Base-by-base conservation (phyloP, 129 eudicot species). In the Cynara cardunculus region DNA sequence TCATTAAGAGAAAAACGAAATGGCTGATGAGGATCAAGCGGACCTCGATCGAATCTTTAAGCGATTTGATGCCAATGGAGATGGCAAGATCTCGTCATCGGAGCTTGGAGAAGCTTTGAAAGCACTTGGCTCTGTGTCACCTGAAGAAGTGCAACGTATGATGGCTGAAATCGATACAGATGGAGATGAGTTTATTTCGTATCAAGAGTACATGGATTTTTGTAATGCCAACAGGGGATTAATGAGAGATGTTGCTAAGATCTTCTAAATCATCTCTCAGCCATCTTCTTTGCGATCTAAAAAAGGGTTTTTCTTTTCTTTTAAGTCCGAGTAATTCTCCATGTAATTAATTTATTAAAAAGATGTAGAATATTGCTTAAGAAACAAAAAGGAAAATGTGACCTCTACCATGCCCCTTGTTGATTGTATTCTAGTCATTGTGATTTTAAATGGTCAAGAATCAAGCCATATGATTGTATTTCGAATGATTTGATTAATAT, bases 21-120 rank as follows among this genome's bases (percentile, higher is more conserved):
- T 92, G 97, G 93, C 88, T 9, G 91, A 82, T 4, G 96, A 86
- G 32, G 97, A 91, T 64, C 80, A 78, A 10, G 94, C 86, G 0
- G 88, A 88, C 44, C 90, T 88, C 18, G 97, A 94, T 76, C 74
- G 89, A 64, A 89, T 96, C 73, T 96, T 96, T 88, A 93, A 96
- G 91, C 89, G 85, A 32, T 95, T 89, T 61, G 99, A 92, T 69
- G 78, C 88, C 44, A 87, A 92, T 37, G 99, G 97, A 3, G 99
- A 95, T 28, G 99, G 97, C 0, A 69, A 89, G 74, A 91, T 95
- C 66, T 96, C 99, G 0, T 59, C 98, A 4, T 3, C 91, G 1
- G 99, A 96, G 90, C 98, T 96, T 22, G 98, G 93, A 19, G 98
- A 92, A 1, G 85, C 97, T 41, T 86, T 96, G 85, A 93, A 91